Evolutionary conservation across 176 grass and related monocot species (phyloP), one percentile per base, ranked within the genome.

Genomic region (Echinochloa phyllopogon): DNA sequence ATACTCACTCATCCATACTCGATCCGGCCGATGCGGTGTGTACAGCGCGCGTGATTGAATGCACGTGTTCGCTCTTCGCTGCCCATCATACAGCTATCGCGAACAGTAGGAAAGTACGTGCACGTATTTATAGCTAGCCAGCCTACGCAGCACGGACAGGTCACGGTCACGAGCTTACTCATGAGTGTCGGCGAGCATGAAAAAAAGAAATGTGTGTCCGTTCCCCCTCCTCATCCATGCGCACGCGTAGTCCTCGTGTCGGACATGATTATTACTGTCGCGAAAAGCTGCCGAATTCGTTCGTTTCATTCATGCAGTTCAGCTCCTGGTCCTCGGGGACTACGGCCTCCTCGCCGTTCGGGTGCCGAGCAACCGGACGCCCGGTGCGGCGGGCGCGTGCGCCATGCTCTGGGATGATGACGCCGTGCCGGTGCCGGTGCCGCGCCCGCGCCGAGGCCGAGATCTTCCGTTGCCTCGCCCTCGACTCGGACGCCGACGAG

Each of bases 111-210:
- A 48, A 23, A 51, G 68, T 77, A 72, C 80, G 39, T 10, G 18
- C 16, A 58, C 74, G 56, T 62, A 57, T 73, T 84, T 84, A 47
- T 73, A 20, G 74, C 69, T 18, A 8, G 66, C 6, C 12, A 21
- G 2, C 16, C 9, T 18, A 20, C 50, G 14, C 62, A 2, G 69
- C 45, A 50, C 42, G 58, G 24, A 50, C 62, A 61, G 39, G 43
- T 62, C 72, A 41, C 29, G 17, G 60, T 39, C 86, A 61, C 27
- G 79, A 68, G 61, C 50, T 16, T 27, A 42, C 79, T 42, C 47
- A 40, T 43, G 48, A 77, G 14, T 24, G 27, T 3, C n/a, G 38
- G n/a, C 15, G 16, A 40, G 10, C 42, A 20, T 48, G 52, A 51
- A 45, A 49, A 25, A 49, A 18, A 29, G 11, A 27, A 16, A 24